A percentile compares a stretch with the other conserved stretches of the same genome.
phyloP scores from a whole-genome alignment of 108 stramenopile genomes.

The Pseudonitzschia multistriata region DNA sequence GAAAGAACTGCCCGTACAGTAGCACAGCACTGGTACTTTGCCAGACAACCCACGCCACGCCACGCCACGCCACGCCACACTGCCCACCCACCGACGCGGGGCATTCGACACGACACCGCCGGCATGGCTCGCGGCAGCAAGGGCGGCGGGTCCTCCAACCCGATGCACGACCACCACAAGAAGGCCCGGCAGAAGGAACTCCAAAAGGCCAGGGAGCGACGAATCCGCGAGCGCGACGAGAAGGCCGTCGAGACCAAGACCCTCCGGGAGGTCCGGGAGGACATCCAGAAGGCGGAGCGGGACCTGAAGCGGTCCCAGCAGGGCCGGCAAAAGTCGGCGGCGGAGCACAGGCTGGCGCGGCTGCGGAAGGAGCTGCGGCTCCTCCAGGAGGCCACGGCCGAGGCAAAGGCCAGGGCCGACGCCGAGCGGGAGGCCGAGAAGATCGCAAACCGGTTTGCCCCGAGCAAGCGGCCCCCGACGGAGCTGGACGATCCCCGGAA shows the following conservation, averaged over 20 bases:
- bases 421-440: constrained; percentile 14
- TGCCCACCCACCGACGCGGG: too few relatives aligned
- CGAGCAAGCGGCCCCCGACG: constrained; percentile 37
- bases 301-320: constrained; percentile 4
- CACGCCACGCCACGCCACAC: too few relatives aligned
- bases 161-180: constrained; percentile 34
- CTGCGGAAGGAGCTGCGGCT: constrained; percentile 73
- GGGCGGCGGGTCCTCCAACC: constrained; percentile 13
- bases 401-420: constrained; percentile 17
- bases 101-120: too few relatives aligned
- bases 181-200: constrained; percentile 65
- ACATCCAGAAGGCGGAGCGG: constrained; percentile 44
- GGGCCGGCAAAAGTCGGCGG: constrained; percentile 20
- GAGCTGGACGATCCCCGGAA: constrained; percentile 55
- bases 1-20: too few relatives aligned
- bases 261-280: constrained; percentile 48
- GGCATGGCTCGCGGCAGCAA: background rate
- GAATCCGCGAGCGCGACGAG: constrained; percentile 69
- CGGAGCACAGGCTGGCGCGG: constrained; percentile 57
- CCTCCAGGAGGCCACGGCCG: constrained; percentile 45
- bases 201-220: constrained; percentile 69
- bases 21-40: too few relatives aligned
- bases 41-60: too few relatives aligned
- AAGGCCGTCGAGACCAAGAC: constrained; percentile 63
- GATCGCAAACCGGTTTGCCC: background rate